Evolutionary conservation across 306 rosid species (phyloP).

Genomic region (Trifolium pratense): DNA sequence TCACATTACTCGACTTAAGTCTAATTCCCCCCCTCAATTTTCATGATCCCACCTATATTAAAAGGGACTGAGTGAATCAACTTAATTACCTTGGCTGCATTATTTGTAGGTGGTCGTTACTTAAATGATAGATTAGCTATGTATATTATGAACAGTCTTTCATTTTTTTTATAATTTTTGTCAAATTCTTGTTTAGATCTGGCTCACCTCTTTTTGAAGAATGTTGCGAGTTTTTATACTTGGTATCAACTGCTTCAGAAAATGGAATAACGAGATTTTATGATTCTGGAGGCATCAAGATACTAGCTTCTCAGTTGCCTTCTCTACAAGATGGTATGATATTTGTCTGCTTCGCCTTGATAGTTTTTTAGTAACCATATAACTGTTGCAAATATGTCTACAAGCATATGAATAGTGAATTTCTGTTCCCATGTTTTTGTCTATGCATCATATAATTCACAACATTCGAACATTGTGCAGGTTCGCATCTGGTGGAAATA

Average conservation of each 20-base stretch:
- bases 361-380: constrained; percentile 16
- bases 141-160: constrained; percentile 1
- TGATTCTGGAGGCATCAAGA: constrained; percentile 65
- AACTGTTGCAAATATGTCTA: constrained; percentile 14
- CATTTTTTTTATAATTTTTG: constrained; percentile 6
- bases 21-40: background rate
- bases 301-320: constrained; percentile 67
- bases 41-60: background rate
- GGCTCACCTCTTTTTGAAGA: constrained; percentile 68
- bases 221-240: constrained; percentile 81
- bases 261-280: constrained; percentile 60
- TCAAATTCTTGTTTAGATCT: constrained; percentile 56
- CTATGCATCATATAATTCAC: constrained; percentile 36
- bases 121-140: constrained; percentile 9
- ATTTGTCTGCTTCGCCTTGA: constrained; percentile 25
- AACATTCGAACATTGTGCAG: constrained; percentile 53
- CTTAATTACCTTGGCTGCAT: background rate
- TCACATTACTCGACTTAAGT: background rate
- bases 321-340: constrained; percentile 68
- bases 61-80: background rate
- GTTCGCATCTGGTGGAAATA: constrained; percentile 70
- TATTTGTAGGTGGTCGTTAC: background rate
- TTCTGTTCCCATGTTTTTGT: constrained; percentile 26
- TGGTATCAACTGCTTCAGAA: constrained; percentile 72
- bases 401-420: background rate